Base-by-base conservation (phyloP, 169 alveolate genomes). In the Besnoitia besnoiti region DNA sequence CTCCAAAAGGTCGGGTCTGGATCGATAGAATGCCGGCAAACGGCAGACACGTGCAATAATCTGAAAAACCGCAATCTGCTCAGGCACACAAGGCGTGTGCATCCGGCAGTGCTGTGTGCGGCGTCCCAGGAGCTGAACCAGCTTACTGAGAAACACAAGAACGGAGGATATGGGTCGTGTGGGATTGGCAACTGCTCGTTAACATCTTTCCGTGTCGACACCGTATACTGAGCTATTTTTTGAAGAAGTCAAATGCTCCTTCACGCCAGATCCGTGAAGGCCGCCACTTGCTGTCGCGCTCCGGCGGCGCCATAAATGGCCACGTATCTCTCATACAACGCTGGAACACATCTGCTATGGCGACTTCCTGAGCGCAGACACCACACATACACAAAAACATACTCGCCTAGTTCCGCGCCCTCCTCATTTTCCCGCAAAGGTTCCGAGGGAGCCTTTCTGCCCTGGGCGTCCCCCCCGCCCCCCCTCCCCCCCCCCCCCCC, bases 231-330 rank as follows among this genome's bases (percentile, higher is more conserved):
- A 35, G 44, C n/a, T n/a, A 67, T 35, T 67, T 67, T n/a, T 67
- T 67, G 80, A 67, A 67, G n/a, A 67, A 67, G 24, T 67, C 80
- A 35, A 42, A 30, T n/a, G 80, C 14, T 16, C 44, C 80, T 10
- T 30, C 47, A 30, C 80, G 80, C 80, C 80, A 93, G 73, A 94
- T 95, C 42, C 94, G 94, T 62, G 96, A 94, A 30, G 96, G 96
- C 44, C 95, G 92, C 44, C 94, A 93, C 47, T 92, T 85, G 85
- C 95, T 92, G 84, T 95, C 96, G 30, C 80, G 89, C 49, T 95
- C 96, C n/a, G 96, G 96, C 3, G 95, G 91, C 49, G 90, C 94
- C 95, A 94, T 91, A 77, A 95, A 95, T 33, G 96, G 96, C 96
- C 96, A 95, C 50, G 91, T 89, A 50, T 95, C 96, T 30, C 85